Evolutionary conservation across 140 eudicot genomes (phyloP), one percentile per base, ranked within the genome.

Genomic region (Cichorium intybus): DNA sequence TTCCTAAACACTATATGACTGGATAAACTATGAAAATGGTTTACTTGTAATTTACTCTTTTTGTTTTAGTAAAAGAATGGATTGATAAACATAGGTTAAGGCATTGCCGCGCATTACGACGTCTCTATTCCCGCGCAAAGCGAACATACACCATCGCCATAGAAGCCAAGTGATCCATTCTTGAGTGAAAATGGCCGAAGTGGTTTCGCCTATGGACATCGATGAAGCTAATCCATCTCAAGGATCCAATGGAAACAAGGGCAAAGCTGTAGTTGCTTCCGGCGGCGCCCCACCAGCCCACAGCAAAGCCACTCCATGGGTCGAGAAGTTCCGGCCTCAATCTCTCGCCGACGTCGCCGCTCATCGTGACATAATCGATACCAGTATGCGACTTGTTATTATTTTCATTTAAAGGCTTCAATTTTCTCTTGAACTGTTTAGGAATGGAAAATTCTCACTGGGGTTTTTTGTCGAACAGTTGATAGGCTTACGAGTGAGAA

Each of bases 301-400:
- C 79, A 49, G 83, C 61, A 88, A 70, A 76, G 77, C 94, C 59
- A 84, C 90, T 7, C 99, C 97, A 28, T 93, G 99, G 99, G 97
- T 93, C 60, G 99, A 93, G 64, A 93, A 93, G 67, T 89, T 73
- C 79, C 97, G 99, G 20, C 99, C 99, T 21, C 97, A 86, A 26
- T 84, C 99, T 18, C 95, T 93, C 14, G 87, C 96, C 70, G 99
- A 93, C 59, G 99, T 93, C 17, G 99, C 97, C 60, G 97, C 99
- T 28, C 99, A 93, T 66, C 97, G 99, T 14, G 99, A 89, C 60
- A 93, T 93, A 66, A 69, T 93, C 53, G 97, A 84, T 28, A 93
- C 99, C 48, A 88, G 99, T 93, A 79, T 6, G 71, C 10, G 37
- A 10, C 27, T 56, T 10, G 60, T 37, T 4, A 17, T 62, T 18